phyloP scores from a whole-genome alignment of 2,329 filamentous ascomycete genomes.

The Colletotrichum gigasporum region DNA sequence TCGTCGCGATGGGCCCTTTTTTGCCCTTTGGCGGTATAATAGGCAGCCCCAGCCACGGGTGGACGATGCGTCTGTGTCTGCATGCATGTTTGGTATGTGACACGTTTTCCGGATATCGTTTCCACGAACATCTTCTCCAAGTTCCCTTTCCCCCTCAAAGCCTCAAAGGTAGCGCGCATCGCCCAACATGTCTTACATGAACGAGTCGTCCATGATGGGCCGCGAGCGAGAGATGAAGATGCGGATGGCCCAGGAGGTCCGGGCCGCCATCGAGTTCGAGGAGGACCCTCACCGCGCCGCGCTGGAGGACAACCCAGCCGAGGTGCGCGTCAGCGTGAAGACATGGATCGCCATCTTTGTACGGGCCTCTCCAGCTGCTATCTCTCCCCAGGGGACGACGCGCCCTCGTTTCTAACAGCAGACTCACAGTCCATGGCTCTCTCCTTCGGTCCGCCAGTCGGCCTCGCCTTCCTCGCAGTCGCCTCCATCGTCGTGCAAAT shows the following conservation, averaged over 20 bases:
- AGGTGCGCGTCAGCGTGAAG: slow-evolving; percentile 23
- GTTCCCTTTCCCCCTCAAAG: too few relatives aligned
- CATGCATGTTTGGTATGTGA: not conserved
- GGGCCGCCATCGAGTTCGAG: slow-evolving; percentile 28
- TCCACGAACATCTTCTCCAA: not conserved
- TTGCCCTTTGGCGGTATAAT: slow-evolving; percentile 1
- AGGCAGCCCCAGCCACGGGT: slow-evolving; percentile 1
- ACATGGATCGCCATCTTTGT: slow-evolving; percentile 32
- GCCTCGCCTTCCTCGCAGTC: slow-evolving; percentile 23
- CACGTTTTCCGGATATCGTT: not conserved
- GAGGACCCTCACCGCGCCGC: slow-evolving; percentile 31
- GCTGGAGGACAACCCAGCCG: slow-evolving; percentile 28
- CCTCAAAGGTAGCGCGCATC: not conserved
- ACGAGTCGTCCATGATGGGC: slow-evolving; percentile 15
- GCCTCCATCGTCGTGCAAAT: slow-evolving; percentile 28
- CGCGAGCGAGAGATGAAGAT: slow-evolving; percentile 37
- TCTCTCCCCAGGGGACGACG: too few relatives aligned
- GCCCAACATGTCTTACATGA: slow-evolving; percentile 9
- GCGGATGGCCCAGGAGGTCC: slow-evolving; percentile 25
- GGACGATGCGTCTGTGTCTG: not conserved
- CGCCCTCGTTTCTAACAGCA: not conserved
- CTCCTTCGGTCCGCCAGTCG: slow-evolving; percentile 26
- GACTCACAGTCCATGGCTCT: slow-evolving; percentile 22
- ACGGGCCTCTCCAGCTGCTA: not conserved
- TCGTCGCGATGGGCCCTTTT: not conserved